phyloP scores from a whole-genome alignment of 1,139 yeast genomes.

The Ogataea hybrid region DNA sequence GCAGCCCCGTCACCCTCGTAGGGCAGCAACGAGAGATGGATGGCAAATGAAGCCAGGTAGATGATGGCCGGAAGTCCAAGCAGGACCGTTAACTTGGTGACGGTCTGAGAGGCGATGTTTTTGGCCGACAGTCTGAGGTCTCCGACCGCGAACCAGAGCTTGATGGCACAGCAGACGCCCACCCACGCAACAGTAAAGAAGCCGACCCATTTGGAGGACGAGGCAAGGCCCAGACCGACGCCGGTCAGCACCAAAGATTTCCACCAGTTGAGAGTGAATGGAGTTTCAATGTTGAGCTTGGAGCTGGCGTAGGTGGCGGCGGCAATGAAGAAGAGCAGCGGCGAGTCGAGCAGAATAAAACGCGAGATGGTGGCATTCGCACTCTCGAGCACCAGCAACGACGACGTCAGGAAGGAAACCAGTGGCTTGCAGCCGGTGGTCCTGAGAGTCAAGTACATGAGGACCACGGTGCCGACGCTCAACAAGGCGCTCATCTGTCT shows the following conservation, averaged over 20 bases:
- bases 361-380: conserved; percentile 87
- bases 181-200: conserved; percentile 92
- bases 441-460: conserved; percentile 78
- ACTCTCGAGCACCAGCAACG: conserved; percentile 75
- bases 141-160: conserved; percentile 86
- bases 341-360: conserved; percentile 87
- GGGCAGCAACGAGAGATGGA: conserved; percentile 71
- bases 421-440: conserved; percentile 83
- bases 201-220: conserved; percentile 96
- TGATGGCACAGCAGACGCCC: conserved; percentile 70
- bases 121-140: conserved; percentile 65
- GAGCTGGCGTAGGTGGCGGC: conserved; percentile 77
- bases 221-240: conserved; percentile 80
- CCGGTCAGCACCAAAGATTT: conserved; percentile 73
- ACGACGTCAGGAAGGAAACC: conserved; percentile 66
- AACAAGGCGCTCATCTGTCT: conserved; percentile 79
- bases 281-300: conserved; percentile 74
- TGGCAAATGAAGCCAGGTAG: conserved; percentile 69
- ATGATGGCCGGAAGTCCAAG: conserved; percentile 68
- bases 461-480: conserved; percentile 77
- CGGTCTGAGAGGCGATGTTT: conserved; percentile 51
- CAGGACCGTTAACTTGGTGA: conserved; percentile 55
- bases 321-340: conserved; percentile 88
- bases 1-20: conserved; percentile 88
- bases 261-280: conserved; percentile 71